Conservation (phyloP, 306 rosid genomes). For the apple (Malus domestica) region DNA sequence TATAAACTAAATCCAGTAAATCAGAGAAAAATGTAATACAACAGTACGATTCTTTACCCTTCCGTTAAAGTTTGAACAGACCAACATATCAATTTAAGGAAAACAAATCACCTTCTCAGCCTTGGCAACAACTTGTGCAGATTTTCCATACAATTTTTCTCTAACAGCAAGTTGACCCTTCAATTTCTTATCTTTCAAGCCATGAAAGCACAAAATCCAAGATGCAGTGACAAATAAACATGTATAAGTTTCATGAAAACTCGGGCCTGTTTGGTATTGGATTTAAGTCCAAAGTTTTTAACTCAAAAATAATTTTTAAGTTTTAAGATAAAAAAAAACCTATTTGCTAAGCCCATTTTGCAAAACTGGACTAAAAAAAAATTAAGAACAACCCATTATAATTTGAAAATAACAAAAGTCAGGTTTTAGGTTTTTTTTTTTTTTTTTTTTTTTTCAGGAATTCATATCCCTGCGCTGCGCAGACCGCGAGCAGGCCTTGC, state of each 20-base stretch:
- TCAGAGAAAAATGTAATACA: background rate
- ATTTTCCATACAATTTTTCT: conserved; percentile 50
- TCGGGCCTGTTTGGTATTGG: too few relatives aligned
- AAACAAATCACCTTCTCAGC: conserved; percentile 54
- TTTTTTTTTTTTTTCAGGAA: too few relatives aligned
- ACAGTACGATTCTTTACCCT: background rate
- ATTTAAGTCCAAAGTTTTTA: too few relatives aligned
- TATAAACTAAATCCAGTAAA: background rate
- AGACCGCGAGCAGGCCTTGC: too few relatives aligned
- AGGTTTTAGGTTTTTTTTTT: too few relatives aligned
- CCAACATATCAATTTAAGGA: background rate
- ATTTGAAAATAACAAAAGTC: too few relatives aligned
- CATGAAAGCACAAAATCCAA: conserved; percentile 28
- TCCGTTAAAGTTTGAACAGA: background rate
- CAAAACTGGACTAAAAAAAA: too few relatives aligned
- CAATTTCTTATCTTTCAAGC: conserved; percentile 60
- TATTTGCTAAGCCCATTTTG: too few relatives aligned
- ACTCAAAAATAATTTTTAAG: too few relatives aligned
- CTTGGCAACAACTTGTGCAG: conserved; percentile 73
- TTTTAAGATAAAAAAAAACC: too few relatives aligned
- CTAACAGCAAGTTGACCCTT: conserved; percentile 58
- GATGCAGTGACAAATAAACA: background rate
- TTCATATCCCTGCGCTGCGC: too few relatives aligned
- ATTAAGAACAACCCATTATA: too few relatives aligned
- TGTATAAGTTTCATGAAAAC: background rate